These are phyloP conservation scores for Chaetomiaceae sp. DNA, from an alignment of 2,329 filamentous ascomycete species.

Conservation along the genomic window DNA sequence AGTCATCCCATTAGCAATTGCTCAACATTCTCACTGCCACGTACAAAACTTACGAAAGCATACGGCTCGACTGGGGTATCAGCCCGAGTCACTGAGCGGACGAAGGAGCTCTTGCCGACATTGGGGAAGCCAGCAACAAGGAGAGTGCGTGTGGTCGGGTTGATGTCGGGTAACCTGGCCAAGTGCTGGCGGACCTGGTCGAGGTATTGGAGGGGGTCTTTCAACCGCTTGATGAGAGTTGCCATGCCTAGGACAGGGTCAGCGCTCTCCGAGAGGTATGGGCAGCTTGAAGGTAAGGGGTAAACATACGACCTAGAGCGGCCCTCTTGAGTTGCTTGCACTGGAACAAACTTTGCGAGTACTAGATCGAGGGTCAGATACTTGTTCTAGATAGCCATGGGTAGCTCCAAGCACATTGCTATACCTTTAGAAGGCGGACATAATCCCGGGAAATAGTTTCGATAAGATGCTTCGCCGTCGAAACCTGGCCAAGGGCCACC, in stretches of 20 bases:
- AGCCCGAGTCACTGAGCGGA: constrained; percentile 85
- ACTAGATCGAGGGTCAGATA: constrained; percentile 50
- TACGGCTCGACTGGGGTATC: constrained; percentile 98
- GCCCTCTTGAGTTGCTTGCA: constrained; percentile 98
- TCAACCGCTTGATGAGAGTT: constrained; percentile 89
- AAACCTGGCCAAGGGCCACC: constrained; percentile 92
- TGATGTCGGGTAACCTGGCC: constrained; percentile 95
- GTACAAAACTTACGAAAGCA: constrained; percentile 56
- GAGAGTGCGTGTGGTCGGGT: constrained; percentile 93
- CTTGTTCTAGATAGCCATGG: background rate
- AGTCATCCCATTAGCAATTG: constrained; percentile 12
- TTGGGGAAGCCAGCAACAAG: constrained; percentile 98
- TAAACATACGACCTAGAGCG: constrained; percentile 70
- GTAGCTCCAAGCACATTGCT: background rate
- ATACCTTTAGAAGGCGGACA: constrained; percentile 68
- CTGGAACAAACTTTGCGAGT: constrained; percentile 94
- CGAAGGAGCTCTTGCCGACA: constrained; percentile 93
- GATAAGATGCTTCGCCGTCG: constrained; percentile 92
- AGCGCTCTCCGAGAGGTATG: background rate
- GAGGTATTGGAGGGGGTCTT: constrained; percentile 90
- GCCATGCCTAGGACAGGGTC: constrained; percentile 60
- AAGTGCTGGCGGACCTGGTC: constrained; percentile 95
- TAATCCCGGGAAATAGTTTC: constrained; percentile 97
- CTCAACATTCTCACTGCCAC: too few species aligned
- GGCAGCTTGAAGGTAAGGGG: too few species aligned